A percentile compares a stretch with the other conserved stretches of the same genome.
These are phyloP conservation scores for Parasarocladium wereldwijsianum DNA, from an alignment of 2,329 filamentous ascomycete species.

Conservation along the genomic window DNA sequence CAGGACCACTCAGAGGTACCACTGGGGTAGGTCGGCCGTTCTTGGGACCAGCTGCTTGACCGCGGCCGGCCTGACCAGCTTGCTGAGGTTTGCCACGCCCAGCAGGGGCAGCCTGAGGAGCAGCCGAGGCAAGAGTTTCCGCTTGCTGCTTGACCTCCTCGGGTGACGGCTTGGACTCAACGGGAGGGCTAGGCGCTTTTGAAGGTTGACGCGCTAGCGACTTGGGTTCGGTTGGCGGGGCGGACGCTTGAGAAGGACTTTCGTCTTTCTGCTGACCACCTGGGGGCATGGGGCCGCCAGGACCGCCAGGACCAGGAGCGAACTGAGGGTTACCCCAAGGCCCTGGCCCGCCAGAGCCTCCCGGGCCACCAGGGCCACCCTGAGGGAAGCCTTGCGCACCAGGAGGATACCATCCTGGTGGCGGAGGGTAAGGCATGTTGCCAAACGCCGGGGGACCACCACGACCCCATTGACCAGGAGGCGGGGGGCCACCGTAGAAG, in stretches of 20 bases:
- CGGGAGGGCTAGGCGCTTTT: constrained; percentile 45
- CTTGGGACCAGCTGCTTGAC: constrained; percentile 31
- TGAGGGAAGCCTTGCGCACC: constrained; percentile 14
- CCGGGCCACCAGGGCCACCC: constrained; percentile 25
- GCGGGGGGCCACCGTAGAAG: constrained; percentile 34
- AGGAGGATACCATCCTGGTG: constrained; percentile 64
- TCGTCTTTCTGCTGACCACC: constrained; percentile 31
- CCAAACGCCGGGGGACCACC: constrained; percentile 49
- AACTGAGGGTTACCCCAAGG: constrained; percentile 45
- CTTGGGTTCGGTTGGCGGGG: constrained; percentile 40
- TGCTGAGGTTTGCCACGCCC: constrained; percentile 26
- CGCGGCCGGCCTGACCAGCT: constrained; percentile 19
- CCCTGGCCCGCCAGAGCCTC: constrained; percentile 48
- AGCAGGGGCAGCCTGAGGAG: constrained; percentile 20
- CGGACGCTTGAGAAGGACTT: constrained; percentile 27
- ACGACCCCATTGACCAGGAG: constrained; percentile 39
- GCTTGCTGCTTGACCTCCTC: constrained; percentile 28
- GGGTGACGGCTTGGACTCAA: constrained; percentile 52
- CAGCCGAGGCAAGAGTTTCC: constrained; percentile 17
- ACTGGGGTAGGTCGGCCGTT: constrained; percentile 46
- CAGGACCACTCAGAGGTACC: constrained; percentile 43
- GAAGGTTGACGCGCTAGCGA: constrained; percentile 27
- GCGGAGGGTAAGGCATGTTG: constrained; percentile 65
- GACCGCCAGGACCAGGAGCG: constrained; percentile 42
- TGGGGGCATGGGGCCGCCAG: constrained; percentile 42